Conservation (phyloP, 495 filamentous ascomycete genomes). For the Penicillium diatomitis region DNA sequence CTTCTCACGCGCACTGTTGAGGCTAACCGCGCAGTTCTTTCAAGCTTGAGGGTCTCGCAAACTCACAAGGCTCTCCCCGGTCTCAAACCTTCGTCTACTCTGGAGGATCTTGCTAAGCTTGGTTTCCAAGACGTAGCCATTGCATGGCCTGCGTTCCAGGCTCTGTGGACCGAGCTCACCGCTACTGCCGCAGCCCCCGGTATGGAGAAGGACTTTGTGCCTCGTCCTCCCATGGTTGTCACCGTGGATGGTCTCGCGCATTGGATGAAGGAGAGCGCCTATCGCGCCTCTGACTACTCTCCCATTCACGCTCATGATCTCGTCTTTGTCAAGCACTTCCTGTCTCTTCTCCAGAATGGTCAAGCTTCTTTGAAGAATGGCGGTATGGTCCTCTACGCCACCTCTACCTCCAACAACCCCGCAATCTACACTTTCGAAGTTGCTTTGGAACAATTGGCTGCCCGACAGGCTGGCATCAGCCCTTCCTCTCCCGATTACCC, state of each 20-base stretch:
- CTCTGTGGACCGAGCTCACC: constrained; percentile 71
- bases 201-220: constrained; percentile 24
- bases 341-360: constrained; percentile 54
- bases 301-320: constrained; percentile 84
- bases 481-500: constrained; percentile 37
- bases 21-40: constrained; percentile 63
- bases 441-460: constrained; percentile 46
- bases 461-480: constrained; percentile 26
- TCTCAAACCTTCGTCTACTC: constrained; percentile 48
- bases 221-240: constrained; percentile 72
- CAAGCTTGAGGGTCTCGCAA: constrained; percentile 45
- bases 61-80: constrained; percentile 50
- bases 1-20: constrained; percentile 60
- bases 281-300: constrained; percentile 56
- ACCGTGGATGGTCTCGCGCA: constrained; percentile 68
- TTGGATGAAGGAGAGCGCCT: constrained; percentile 68
- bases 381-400: constrained; percentile 68
- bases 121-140: constrained; percentile 65
- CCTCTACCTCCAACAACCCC: constrained; percentile 56
- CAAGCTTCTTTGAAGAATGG: constrained; percentile 56
- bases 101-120: constrained; percentile 57
- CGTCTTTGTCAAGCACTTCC: constrained; percentile 63
- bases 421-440: constrained; percentile 53
- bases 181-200: constrained; percentile 40
- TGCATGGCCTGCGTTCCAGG: constrained; percentile 74